Evolutionary conservation across 139 green algal genomes (phyloP).

Genomic region (Micractinium sp.): DNA sequence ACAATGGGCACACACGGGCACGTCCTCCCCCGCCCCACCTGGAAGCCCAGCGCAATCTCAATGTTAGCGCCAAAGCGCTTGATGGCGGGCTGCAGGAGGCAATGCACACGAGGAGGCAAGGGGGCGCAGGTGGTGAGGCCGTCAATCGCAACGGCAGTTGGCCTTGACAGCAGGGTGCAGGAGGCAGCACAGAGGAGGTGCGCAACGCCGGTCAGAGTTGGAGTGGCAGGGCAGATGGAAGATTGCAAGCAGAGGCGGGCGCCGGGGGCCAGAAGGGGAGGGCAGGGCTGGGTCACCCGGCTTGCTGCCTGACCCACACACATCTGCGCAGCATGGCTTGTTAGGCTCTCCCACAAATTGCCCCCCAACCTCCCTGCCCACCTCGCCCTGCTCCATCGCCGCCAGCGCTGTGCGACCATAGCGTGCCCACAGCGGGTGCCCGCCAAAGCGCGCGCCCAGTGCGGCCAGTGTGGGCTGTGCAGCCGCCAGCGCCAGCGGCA

Average conservation of each 20-base stretch:
- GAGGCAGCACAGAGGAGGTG: too few relatives aligned
- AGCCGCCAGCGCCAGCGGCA: background rate
- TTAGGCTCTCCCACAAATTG: background rate
- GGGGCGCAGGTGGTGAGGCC: background rate
- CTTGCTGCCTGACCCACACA: too few relatives aligned
- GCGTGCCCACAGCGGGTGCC: conserved; percentile 14
- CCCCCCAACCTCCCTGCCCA: background rate
- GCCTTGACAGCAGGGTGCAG: too few relatives aligned
- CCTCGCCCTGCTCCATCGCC: conserved; percentile 2
- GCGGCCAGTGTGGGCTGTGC: background rate
- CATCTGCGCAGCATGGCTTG: too few relatives aligned
- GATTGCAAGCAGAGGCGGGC: background rate
- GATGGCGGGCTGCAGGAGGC: conserved; percentile 3
- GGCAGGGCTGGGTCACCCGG: too few relatives aligned
- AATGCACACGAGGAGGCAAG: background rate
- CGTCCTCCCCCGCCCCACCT: background rate
- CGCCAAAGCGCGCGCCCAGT: conserved; percentile 3
- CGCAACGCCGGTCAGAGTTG: background rate
- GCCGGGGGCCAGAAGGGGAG: too few relatives aligned
- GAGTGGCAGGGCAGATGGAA: background rate
- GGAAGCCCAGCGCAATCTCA: conserved; percentile 30
- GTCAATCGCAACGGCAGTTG: too few relatives aligned
- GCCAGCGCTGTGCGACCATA: background rate
- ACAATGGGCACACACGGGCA: too few relatives aligned
- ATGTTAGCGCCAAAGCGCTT: background rate